Percentiles rank a stretch among this genome's conserved stretches.
Evolutionary conservation across 306 rosid species (phyloP).

Genomic region (Parietaria judaica): DNA sequence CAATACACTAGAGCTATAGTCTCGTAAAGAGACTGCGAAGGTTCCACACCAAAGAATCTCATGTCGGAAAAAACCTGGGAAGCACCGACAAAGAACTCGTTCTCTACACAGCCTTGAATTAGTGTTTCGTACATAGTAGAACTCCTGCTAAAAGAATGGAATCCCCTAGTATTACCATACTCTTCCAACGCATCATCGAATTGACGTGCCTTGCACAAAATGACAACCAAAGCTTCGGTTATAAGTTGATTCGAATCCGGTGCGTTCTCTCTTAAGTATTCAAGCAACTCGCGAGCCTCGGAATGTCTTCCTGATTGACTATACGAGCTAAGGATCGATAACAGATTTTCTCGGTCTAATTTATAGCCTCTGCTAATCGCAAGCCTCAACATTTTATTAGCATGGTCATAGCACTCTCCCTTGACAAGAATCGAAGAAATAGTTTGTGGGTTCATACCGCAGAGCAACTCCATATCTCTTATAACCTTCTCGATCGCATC

Average conservation of each 20-base stretch:
- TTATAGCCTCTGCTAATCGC: slow-evolving; percentile 63
- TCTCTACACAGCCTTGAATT: slow-evolving; percentile 63
- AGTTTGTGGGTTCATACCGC: slow-evolving; percentile 63
- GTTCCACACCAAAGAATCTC: slow-evolving; percentile 67
- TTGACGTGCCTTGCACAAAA: slow-evolving; percentile 65
- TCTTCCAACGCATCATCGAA: slow-evolving; percentile 72
- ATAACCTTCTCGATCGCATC: slow-evolving; percentile 51
- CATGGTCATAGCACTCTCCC: slow-evolving; percentile 72
- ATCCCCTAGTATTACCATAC: slow-evolving; percentile 45
- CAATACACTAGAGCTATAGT: slow-evolving; percentile 60
- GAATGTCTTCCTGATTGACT: slow-evolving; percentile 70
- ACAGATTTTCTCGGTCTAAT: slow-evolving; percentile 56
- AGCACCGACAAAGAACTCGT: slow-evolving; percentile 57
- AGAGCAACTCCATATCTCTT: slow-evolving; percentile 59
- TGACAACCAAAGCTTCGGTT: slow-evolving; percentile 65
- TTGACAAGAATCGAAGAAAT: slow-evolving; percentile 73
- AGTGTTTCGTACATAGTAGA: slow-evolving; percentile 56
- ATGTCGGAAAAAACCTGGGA: slow-evolving; percentile 79
- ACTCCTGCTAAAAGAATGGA: slow-evolving; percentile 48
- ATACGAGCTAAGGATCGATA: slow-evolving; percentile 67
- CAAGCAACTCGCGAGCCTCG: slow-evolving; percentile 82
- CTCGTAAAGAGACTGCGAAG: slow-evolving; percentile 51
- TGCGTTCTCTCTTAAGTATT: slow-evolving; percentile 60
- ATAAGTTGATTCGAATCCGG: slow-evolving; percentile 49
- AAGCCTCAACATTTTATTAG: slow-evolving; percentile 61